Conservation (phyloP, 225 moss, liverwort and hornwort species). For the Anthoceros angustus region DNA sequence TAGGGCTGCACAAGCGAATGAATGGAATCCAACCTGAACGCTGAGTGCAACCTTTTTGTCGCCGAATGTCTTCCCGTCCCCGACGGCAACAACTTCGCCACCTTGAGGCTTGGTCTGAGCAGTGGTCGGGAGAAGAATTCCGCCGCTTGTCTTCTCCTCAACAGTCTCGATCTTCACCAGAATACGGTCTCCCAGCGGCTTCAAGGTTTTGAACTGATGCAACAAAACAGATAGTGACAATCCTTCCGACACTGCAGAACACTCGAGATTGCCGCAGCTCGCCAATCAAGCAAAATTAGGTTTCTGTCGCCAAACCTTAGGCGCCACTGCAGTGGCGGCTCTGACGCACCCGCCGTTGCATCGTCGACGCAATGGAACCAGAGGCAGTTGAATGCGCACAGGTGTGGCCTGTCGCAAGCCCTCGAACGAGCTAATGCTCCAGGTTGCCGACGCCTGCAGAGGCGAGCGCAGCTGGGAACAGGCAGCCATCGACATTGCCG, state of each 20-base stretch:
- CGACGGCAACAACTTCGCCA: constrained; percentile 84
- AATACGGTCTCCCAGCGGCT: constrained; percentile 75
- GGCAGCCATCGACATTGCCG: neutral
- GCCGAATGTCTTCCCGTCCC: constrained; percentile 54
- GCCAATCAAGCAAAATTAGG: neutral
- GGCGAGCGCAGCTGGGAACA: neutral
- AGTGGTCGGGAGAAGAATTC: constrained; percentile 61
- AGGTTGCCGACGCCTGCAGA: neutral
- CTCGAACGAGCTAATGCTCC: neutral
- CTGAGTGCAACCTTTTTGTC: constrained; percentile 52
- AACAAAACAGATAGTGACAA: neutral
- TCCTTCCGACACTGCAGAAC: no score
- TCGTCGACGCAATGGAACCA: neutral
- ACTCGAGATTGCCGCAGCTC: no score
- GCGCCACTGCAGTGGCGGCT: constrained; percentile 61
- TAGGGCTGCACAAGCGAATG: neutral
- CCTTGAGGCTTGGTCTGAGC: constrained; percentile 90
- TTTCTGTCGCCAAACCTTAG: constrained; percentile 16
- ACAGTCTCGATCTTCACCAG: constrained; percentile 59
- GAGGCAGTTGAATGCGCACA: neutral
- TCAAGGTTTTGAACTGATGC: constrained; percentile 57
- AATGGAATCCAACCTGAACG: constrained; percentile 13
- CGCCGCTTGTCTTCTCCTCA: constrained; percentile 81
- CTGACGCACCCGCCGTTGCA: constrained; percentile 14
- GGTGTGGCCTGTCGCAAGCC: neutral